Base-by-base conservation (phyloP, 1,139 yeast genomes). In the Yamadazyma sp. region DNA sequence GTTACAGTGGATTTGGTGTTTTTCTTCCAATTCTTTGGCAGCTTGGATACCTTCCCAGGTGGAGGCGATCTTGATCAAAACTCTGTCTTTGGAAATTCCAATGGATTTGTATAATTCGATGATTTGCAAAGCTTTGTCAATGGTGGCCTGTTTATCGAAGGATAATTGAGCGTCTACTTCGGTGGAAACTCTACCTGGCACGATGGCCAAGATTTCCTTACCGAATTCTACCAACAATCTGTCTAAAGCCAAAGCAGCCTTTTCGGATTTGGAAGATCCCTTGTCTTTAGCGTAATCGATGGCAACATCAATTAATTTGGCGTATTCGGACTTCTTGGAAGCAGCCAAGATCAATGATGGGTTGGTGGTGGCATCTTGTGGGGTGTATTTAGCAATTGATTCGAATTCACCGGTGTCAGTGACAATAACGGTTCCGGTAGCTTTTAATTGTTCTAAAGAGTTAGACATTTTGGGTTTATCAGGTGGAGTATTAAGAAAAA, bases 1-100 rank as follows among this genome's bases (percentile, higher is more conserved):
- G 81, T 92, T 92, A 75, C 87, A 82, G 84, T 92, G 98, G 58
- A 92, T 81, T 41, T 82, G 89, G 75, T 92, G 79, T 71, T 92
- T 82, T 52, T 83, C 67, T 76, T 94, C 98, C 66, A 94, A 81
- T 69, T 87, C 96, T 66, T 83, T 81, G 45, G 99, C 98, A 56
- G 98, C 98, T 73, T 88, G 96, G 66, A 92, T 92, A 78, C 98
- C 98, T 75, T 92, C 98, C 88, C 94, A 92, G 53, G 98, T 92
- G 49, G 98, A 86, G 48, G 98, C 98, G 57, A 94, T 80, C 81
- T 92, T 92, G 72, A 92, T 94, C 64, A 92, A 79, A 47, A 92
- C 80, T 68, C 98, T 81, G 50, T 91, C 96, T 76, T 87, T 88
- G 51, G 70, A 61, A 58, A 92, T 84, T 54, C 98, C 98, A 60